phyloP scores from a whole-genome alignment of 139 green algal genomes.

The Pleodorina starrii region DNA sequence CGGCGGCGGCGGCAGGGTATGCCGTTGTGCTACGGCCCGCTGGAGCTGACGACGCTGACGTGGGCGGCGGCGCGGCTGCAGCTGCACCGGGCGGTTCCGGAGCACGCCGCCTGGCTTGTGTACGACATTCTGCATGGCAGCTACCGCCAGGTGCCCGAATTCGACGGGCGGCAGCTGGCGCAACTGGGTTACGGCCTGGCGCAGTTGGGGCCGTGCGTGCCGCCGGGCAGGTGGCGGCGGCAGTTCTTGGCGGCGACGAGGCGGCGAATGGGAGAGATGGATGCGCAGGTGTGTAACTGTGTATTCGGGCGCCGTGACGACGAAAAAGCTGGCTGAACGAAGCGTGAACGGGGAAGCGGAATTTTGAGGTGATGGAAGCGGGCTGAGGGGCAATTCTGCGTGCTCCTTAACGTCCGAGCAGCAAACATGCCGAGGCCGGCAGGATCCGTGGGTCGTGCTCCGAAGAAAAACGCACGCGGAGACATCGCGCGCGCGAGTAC shows the following conservation, averaged over 20 bases:
- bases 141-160: neutral
- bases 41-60: constrained; percentile 17
- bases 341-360: no score
- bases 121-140: constrained; percentile 17
- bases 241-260: neutral
- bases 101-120: constrained; percentile 20
- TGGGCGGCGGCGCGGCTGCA: constrained; percentile 40
- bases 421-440: no score
- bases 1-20: neutral
- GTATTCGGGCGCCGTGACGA: no score
- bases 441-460: no score
- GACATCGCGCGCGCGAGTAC: no score
- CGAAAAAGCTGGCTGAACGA: no score
- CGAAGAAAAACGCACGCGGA: no score
- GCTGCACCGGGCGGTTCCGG: neutral
- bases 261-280: neutral
- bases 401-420: no score
- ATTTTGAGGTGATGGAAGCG: no score
- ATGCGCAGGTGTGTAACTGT: constrained; percentile 30
- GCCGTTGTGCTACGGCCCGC: constrained; percentile 1
- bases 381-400: no score
- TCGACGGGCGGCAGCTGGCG: constrained; percentile 41
- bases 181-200: constrained; percentile 36
- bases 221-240: constrained; percentile 1
- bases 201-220: neutral